A percentile compares a stretch with the other conserved stretches of the same genome.
Conservation (phyloP, 2,329 filamentous ascomycete genomes). For the Diaporthe humulicola region DNA sequence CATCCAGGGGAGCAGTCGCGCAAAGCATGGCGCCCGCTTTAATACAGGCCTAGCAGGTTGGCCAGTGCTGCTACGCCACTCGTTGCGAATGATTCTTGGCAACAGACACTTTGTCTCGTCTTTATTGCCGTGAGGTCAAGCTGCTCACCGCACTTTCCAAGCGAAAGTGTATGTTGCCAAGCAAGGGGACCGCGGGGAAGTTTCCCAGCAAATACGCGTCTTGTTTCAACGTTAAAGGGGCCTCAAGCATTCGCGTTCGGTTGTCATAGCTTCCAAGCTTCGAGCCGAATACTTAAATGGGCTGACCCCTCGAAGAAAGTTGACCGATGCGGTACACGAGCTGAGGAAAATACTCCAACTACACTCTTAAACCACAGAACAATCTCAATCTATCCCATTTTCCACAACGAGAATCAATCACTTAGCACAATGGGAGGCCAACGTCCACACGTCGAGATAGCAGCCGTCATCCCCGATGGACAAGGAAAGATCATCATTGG, state of each 20-base stretch:
- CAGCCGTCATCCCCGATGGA: constrained; percentile 54
- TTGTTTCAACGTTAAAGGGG: constrained; percentile 18
- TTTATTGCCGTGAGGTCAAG: constrained; percentile 10
- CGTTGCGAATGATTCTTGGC: constrained; percentile 7
- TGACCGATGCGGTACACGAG: too few relatives aligned
- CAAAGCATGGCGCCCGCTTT: background rate
- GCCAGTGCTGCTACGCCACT: constrained; percentile 11
- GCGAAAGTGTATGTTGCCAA: constrained; percentile 3
- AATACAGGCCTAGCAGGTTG: background rate
- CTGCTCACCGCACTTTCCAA: constrained; percentile 11
- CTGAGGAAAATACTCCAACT: background rate
- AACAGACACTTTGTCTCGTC: background rate
- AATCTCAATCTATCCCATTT: too few relatives aligned
- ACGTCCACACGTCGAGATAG: constrained; percentile 57
- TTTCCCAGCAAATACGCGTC: constrained; percentile 6
- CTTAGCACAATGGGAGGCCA: background rate
- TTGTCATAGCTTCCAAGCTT: background rate
- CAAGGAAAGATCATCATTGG: constrained; percentile 57
- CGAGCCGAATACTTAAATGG: background rate
- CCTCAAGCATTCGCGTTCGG: background rate
- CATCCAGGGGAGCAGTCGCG: background rate
- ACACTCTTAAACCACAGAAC: background rate
- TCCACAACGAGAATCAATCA: background rate
- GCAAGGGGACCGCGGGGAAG: background rate
- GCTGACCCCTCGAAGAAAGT: background rate